A percentile compares a stretch with the other conserved stretches of the same genome.
phyloP scores from a whole-genome alignment of 1,139 yeast genomes.

The Hansenula sp. region DNA sequence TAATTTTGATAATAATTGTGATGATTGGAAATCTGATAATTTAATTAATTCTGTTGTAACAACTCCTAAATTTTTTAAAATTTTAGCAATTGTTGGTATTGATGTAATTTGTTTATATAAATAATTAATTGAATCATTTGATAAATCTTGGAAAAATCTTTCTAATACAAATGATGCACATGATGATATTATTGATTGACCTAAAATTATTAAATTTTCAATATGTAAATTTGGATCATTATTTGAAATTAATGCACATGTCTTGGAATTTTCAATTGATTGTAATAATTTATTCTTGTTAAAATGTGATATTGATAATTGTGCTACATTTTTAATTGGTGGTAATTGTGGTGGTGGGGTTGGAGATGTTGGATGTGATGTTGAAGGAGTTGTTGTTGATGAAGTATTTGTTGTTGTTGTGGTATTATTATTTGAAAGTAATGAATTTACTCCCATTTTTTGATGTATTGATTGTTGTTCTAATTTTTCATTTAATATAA shows the following conservation, averaged over 20 bases:
- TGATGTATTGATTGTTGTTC: background rate
- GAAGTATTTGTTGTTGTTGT: constrained; percentile 7
- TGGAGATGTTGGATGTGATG: constrained; percentile 4
- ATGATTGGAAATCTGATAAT: constrained; percentile 17
- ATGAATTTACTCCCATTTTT: constrained; percentile 6
- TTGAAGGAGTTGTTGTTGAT: constrained; percentile 7
- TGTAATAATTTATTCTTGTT: constrained; percentile 30
- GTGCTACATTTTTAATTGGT: constrained; percentile 27
- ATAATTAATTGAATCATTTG: constrained; percentile 49
- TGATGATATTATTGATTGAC: constrained; percentile 49
- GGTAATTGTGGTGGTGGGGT: constrained; percentile 3
- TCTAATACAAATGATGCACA: constrained; percentile 61
- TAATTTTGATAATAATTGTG: constrained; percentile 41
- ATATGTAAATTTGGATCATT: constrained; percentile 24
- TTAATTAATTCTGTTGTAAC: constrained; percentile 31
- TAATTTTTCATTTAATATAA: constrained; percentile 7
- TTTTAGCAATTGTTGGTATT: constrained; percentile 39
- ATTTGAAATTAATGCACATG: constrained; percentile 53
- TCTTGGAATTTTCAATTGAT: constrained; percentile 56
- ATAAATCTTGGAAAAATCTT: constrained; percentile 42
- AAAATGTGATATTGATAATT: constrained; percentile 17
- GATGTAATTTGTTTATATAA: constrained; percentile 47
- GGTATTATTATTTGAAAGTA: constrained; percentile 6
- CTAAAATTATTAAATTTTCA: constrained; percentile 48
- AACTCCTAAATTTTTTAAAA: constrained; percentile 48